phyloP scores from a whole-genome alignment of 2,329 filamentous ascomycete genomes.

The Dactylellina cionopaga region DNA sequence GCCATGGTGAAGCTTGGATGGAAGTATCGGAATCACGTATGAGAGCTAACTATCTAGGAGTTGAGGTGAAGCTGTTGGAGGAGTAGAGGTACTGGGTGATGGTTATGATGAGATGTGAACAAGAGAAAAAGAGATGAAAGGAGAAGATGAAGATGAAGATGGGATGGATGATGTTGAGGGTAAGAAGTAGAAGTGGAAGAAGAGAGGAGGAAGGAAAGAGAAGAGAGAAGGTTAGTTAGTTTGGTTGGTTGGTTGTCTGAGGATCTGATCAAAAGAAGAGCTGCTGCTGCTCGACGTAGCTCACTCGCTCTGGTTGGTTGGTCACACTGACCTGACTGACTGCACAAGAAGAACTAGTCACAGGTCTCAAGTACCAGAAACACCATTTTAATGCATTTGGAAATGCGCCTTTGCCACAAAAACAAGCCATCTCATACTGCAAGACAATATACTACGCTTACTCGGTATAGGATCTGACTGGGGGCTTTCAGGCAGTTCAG shows the following conservation, averaged over 20 bases:
- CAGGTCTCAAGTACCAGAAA: neutral
- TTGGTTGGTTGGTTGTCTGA: conserved; percentile 9
- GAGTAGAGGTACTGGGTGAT: neutral
- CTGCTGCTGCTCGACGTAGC: conserved; percentile 38
- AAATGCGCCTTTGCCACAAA: conserved; percentile 42
- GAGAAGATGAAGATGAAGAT: conserved; percentile 23
- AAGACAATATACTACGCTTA: neutral
- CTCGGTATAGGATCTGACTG: neutral
- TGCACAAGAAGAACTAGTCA: conserved; percentile 24
- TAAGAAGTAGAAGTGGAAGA: conserved; percentile 33
- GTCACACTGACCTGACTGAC: neutral
- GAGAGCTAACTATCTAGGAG: conserved; percentile 14
- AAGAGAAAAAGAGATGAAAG: conserved; percentile 1
- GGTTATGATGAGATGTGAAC: neutral
- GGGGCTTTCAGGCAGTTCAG: neutral
- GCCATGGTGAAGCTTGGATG: conserved; percentile 53
- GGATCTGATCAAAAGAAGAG: conserved; percentile 16
- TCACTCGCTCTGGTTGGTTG: neutral
- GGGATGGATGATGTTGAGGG: conserved; percentile 14
- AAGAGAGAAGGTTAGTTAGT: conserved; percentile 8
- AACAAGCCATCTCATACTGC: neutral
- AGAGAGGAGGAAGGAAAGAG: conserved; percentile 18
- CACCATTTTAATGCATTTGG: neutral
- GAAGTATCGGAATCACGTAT: conserved; percentile 18
- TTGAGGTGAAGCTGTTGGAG: neutral